phyloP scores from a whole-genome alignment of 1,284 basidiomycete species.

The Naganishia liquefaciens region DNA sequence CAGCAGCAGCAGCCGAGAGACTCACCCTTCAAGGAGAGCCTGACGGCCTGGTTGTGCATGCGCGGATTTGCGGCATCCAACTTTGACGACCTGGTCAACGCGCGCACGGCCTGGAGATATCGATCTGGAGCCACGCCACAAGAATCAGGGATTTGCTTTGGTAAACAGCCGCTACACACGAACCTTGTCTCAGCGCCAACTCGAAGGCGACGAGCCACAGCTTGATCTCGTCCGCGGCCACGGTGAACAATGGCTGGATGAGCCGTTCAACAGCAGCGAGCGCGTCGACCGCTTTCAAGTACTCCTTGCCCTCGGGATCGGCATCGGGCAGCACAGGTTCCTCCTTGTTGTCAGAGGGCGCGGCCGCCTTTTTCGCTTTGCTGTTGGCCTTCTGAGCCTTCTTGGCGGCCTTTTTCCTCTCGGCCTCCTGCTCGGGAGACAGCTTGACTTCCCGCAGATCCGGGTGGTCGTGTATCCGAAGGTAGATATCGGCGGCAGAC shows the following conservation, averaged over 20 bases:
- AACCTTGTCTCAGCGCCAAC: slow-evolving; percentile 74
- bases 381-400: slow-evolving; percentile 89
- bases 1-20: slow-evolving; percentile 1
- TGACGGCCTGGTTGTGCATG: slow-evolving; percentile 69
- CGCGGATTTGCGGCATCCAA: slow-evolving; percentile 65
- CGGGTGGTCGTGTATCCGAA: slow-evolving; percentile 73
- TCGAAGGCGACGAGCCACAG: slow-evolving; percentile 78
- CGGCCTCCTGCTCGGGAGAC: slow-evolving; percentile 50
- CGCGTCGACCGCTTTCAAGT: slow-evolving; percentile 66
- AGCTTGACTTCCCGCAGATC: slow-evolving; percentile 56
- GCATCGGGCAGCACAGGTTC: slow-evolving; percentile 64
- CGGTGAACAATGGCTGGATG: slow-evolving; percentile 66
- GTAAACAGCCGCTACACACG: slow-evolving; percentile 39
- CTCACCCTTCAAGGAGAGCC: slow-evolving; percentile 64
- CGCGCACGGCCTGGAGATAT: slow-evolving; percentile 73
- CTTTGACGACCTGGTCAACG: slow-evolving; percentile 64
- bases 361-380: slow-evolving; percentile 67
- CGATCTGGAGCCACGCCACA: slow-evolving; percentile 60
- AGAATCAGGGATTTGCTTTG: slow-evolving; percentile 1
- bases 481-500: slow-evolving; percentile 73
- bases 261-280: slow-evolving; percentile 76
- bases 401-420: slow-evolving; percentile 69
- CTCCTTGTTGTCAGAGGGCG: slow-evolving; percentile 74
- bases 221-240: slow-evolving; percentile 62
- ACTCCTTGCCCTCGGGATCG: slow-evolving; percentile 76